These are phyloP conservation scores for Lodderomyces elongisporus DNA, from an alignment of 1,139 yeast genomes.

Conservation along the genomic window DNA sequence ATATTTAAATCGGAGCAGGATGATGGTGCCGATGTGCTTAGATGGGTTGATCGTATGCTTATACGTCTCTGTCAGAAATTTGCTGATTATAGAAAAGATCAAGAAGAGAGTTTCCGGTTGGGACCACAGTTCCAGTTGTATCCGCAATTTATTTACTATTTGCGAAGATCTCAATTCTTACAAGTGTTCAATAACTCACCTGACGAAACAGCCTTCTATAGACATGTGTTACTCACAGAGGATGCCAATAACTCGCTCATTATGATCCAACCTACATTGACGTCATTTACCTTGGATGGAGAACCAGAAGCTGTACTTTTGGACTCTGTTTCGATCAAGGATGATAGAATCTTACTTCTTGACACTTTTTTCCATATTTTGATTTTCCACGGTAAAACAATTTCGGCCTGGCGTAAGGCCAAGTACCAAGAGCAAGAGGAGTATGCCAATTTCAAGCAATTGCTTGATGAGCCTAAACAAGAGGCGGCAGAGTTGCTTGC, in stretches of 20 bases:
- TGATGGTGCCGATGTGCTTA: conserved; percentile 48
- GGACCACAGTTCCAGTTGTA: conserved; percentile 50
- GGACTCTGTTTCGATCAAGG: conserved; percentile 88
- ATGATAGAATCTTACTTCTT: conserved; percentile 78
- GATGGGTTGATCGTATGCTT: conserved; percentile 51
- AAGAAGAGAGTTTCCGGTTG: conserved; percentile 42
- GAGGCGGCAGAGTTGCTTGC: conserved; percentile 90
- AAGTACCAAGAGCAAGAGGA: conserved; percentile 91
- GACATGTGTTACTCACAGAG: conserved; percentile 87
- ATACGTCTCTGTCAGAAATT: conserved; percentile 48
- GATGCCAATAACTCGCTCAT: conserved; percentile 90
- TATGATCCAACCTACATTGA: conserved; percentile 95
- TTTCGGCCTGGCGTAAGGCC: conserved; percentile 94
- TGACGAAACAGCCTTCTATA: conserved; percentile 96
- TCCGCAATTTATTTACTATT: conserved; percentile 93
- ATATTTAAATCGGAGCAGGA: conserved; percentile 81
- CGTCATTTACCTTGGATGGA: conserved; percentile 72
- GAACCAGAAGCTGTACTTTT: conserved; percentile 92
- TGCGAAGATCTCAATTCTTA: conserved; percentile 93
- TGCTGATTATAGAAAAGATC: conserved; percentile 48
- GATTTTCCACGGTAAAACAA: conserved; percentile 90
- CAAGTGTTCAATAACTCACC: conserved; percentile 98
- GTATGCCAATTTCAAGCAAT: conserved; percentile 78
- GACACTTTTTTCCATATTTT: conserved; percentile 96
- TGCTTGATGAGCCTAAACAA: conserved; percentile 83